These are phyloP conservation scores for Penicillium sp. DNA, from an alignment of 2,329 filamentous ascomycete genomes.

Conservation along the genomic window DNA sequence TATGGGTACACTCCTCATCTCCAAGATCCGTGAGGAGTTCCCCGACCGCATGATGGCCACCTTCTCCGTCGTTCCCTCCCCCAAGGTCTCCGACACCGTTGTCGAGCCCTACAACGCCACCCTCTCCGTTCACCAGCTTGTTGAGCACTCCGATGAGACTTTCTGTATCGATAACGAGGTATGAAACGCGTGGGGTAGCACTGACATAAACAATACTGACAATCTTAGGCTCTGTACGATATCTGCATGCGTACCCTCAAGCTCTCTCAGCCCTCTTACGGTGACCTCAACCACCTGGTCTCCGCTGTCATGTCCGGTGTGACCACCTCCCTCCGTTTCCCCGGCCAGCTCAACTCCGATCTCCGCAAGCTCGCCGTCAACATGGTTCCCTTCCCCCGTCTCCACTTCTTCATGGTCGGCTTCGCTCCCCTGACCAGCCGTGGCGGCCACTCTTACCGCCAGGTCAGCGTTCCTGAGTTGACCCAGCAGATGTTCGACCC, in stretches of 20 bases:
- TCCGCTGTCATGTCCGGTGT: constrained; percentile 99
- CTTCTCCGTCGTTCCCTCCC: constrained; percentile 97
- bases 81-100: constrained; percentile 99
- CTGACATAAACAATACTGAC: constrained; percentile 12
- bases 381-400: constrained; percentile 99
- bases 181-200: constrained; percentile 17
- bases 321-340: constrained; percentile 98
- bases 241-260: constrained; percentile 99
- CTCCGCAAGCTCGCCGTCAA: constrained; percentile 99
- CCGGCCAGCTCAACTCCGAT: constrained; percentile 99
- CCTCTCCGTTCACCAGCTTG: constrained; percentile 96
- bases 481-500: constrained; percentile 99
- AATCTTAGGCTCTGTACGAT: constrained; percentile 80
- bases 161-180: constrained; percentile 99
- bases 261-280: constrained; percentile 97
- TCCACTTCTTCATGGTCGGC: constrained; percentile 99
- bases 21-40: constrained; percentile 99
- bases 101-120: constrained; percentile 99
- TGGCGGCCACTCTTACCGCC: constrained; percentile 91
- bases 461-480: constrained; percentile 94
- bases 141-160: constrained; percentile 99
- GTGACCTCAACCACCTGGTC: constrained; percentile 98
- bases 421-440: constrained; percentile 97
- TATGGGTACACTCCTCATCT: constrained; percentile 99
- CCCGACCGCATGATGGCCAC: constrained; percentile 99